phyloP scores from a whole-genome alignment of 164 flowering plant species.

The Magnolia kwangsiensis region DNA sequence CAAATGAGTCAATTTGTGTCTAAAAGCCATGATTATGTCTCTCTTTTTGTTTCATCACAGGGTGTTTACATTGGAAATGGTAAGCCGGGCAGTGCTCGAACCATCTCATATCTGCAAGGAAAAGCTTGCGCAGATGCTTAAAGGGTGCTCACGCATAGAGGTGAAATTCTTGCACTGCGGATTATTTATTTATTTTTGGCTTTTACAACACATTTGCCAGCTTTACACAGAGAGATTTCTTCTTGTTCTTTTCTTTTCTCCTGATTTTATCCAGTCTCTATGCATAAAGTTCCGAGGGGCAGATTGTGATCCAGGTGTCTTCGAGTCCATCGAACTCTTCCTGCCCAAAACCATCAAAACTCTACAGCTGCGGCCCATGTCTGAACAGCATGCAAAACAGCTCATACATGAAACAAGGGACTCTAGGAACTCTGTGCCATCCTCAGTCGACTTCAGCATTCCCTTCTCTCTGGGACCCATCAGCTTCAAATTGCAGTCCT shows the following conservation, averaged over 20 bases:
- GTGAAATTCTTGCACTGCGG: constrained; percentile 16
- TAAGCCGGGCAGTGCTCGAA: constrained; percentile 12
- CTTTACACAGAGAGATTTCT: background rate
- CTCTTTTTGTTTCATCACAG: constrained; percentile 19
- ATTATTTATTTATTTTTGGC: background rate
- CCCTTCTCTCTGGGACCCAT: constrained; percentile 1
- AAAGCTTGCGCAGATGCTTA: constrained; percentile 26
- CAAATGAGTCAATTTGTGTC: too few species aligned
- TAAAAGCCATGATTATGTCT: background rate
- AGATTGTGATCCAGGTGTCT: constrained; percentile 15
- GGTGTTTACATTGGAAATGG: constrained; percentile 35
- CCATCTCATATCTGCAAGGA: constrained; percentile 1
- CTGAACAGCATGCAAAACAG: constrained; percentile 18
- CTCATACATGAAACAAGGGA: constrained; percentile 13
- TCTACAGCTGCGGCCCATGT: constrained; percentile 37
- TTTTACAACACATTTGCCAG: background rate
- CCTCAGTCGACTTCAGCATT: background rate
- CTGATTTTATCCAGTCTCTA: constrained; percentile 25
- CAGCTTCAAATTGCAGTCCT: constrained; percentile 20
- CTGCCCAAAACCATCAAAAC: constrained; percentile 31
- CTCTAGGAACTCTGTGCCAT: background rate
- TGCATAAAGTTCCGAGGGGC: constrained; percentile 31
- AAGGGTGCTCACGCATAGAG: constrained; percentile 29
- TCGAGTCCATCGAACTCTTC: constrained; percentile 14
- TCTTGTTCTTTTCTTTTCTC: background rate